Base-by-base conservation (phyloP, 352 stramenopile genomes). In the Pythium monospermum region DNA sequence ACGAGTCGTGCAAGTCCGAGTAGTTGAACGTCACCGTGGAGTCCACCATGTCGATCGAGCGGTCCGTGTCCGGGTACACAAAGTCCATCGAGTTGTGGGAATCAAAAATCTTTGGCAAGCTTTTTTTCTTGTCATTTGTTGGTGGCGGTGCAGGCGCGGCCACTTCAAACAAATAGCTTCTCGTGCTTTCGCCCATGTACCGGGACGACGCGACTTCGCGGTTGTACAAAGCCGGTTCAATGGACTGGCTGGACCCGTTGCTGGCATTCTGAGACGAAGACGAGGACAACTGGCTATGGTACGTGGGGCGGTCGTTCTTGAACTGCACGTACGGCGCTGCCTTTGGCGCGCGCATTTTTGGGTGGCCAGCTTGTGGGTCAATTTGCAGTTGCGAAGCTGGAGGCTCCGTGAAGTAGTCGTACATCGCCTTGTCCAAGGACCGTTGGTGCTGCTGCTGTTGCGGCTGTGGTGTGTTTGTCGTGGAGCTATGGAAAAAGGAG, bases 11-110 rank as follows among this genome's bases (percentile, higher is more conserved):
- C 7, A 18, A 18, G 28, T 27, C 31, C 28, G 25, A 27, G 31
- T 58, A 35, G 3, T 49, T n/a, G 21, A 43, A 35, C 28, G 49
- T n/a, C 40, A 65, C 28, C 15, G 47, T 37, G 16, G 60, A 61
- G 31, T 64, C 47, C 22, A 64, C 45, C 2, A 28, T 25, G 35
- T 56, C 48, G 10, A 62, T 61, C 10, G 49, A 58, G 3, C 48
- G 44, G 43, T 66, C 57, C 6, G 61, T 63, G 28, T 71, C 54
- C 4, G 56, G 40, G 28, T 73, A 76, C 13, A 61, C 50, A 41
- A 76, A 73, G 41, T 73, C 67, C n/a, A 76, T 40, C 3, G 64
- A 66, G 43, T 71, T 66, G 2, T 55, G 52, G 19, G 61, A 65
- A n/a, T 51, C 38, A 32, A 59, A 67, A 28, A 76, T 69, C 27